A percentile compares a stretch with the other conserved stretches of the same genome.
Evolutionary conservation across 106 monocot genomes (phyloP).

Genomic region (Posidonia australis): DNA sequence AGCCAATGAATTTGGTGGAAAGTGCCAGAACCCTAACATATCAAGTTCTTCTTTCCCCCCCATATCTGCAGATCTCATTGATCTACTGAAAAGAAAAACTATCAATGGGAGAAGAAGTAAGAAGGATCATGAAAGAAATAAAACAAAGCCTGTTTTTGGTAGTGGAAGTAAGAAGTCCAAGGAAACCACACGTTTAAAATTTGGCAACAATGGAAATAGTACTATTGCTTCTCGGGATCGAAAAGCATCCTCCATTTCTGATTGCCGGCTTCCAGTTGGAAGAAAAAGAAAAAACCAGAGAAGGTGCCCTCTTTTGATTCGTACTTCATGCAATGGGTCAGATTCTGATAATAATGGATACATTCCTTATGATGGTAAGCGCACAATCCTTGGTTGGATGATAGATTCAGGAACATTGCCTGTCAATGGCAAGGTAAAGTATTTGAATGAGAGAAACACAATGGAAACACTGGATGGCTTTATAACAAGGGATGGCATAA

Average conservation of each 20-base stretch:
- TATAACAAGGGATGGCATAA: conserved; percentile 72
- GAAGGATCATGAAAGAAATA: conserved; percentile 3
- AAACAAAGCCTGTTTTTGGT: conserved; percentile 3
- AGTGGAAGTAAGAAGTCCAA: conserved; percentile 6
- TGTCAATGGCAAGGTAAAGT: conserved; percentile 54
- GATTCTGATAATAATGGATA: conserved; percentile 29
- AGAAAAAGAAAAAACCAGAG: conserved; percentile 27
- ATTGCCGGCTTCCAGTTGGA: not conserved
- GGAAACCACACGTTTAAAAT: no score
- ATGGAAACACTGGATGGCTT: conserved; percentile 31
- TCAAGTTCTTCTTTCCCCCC: conserved; percentile 7
- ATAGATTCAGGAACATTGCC: conserved; percentile 51
- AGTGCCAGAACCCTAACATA: conserved; percentile 3
- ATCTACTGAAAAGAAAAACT: conserved; percentile 37
- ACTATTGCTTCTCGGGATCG: conserved; percentile 5
- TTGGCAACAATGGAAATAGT: not conserved
- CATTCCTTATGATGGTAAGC: conserved; percentile 48
- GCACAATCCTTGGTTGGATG: conserved; percentile 71
- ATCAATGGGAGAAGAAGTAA: conserved; percentile 33
- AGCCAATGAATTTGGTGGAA: not conserved
- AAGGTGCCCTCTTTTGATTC: conserved; percentile 46
- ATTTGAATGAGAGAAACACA: conserved; percentile 35
- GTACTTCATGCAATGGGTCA: conserved; percentile 25
- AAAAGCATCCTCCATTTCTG: conserved; percentile 3
- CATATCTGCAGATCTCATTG: conserved; percentile 36